These are phyloP conservation scores for Colletotrichum melonis DNA, from an alignment of 2,329 filamentous ascomycete species.

Conservation along the genomic window DNA sequence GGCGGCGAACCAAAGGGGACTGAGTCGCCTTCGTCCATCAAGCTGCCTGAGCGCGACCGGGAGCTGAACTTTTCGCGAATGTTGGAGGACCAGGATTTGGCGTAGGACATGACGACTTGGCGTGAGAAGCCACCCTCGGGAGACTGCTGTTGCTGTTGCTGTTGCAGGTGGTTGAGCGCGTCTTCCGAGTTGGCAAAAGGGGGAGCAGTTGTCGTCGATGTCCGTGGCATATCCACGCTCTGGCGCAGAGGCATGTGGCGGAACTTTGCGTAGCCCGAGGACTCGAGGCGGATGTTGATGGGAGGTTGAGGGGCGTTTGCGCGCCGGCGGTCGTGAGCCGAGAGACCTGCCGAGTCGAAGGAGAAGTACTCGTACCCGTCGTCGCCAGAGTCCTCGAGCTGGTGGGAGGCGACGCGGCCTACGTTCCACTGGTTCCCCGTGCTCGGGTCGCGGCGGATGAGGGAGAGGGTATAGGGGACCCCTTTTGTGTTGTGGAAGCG, in stretches of 20 bases:
- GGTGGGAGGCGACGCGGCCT: constrained; percentile 70
- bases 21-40: constrained; percentile 35
- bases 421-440: constrained; percentile 81
- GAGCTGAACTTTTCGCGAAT: constrained; percentile 58
- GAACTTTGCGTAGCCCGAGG: constrained; percentile 68
- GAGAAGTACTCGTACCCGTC: constrained; percentile 42
- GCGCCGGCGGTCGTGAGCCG: constrained; percentile 38
- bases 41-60: constrained; percentile 32
- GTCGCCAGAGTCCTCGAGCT: constrained; percentile 54
- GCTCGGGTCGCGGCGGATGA: constrained; percentile 80
- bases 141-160: constrained; percentile 23
- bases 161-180: constrained; percentile 25
- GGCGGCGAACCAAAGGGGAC: not conserved
- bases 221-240: constrained; percentile 44
- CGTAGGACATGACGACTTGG: constrained; percentile 69
- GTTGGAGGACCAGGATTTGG: constrained; percentile 60
- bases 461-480: constrained; percentile 65
- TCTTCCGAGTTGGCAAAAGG: constrained; percentile 32
- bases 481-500: constrained; percentile 48
- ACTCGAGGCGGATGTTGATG: constrained; percentile 65
- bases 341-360: constrained; percentile 35
- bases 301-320: constrained; percentile 46
- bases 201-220: constrained; percentile 3
- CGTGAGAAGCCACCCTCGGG: constrained; percentile 57
- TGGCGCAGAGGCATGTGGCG: constrained; percentile 58